Evolutionary conservation across 805 yeast species (phyloP), one percentile per base, ranked within the genome.

Genomic region (Yarrowia deformans): DNA sequence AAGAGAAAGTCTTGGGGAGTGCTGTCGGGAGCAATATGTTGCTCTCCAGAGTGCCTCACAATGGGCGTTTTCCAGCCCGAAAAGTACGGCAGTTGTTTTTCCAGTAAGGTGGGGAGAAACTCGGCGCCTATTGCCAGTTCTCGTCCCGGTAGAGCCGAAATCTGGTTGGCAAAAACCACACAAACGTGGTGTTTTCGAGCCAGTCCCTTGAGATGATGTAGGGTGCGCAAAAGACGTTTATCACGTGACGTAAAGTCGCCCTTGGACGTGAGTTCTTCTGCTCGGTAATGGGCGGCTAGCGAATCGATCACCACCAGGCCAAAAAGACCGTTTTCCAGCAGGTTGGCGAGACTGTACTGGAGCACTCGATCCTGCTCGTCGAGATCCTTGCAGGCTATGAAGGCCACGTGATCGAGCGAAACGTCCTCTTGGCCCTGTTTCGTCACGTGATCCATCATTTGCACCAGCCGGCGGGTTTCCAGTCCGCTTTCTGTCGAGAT

Each of bases 401-500:
- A 85, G 32, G 80, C 82, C 5, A 89, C 81, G 60, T 81, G 77
- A 13, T 78, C 76, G 18, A 77, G n/a, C 72, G 72, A 37, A 80
- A 76, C n/a, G 77, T 78, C 19, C 10, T 1, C 23, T 16, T 40
- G 39, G 10, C 48, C 46, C 10, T 3, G 37, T 12, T n/a, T 40
- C 5, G 9, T 40, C 16, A 29, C 56, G 9, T 46, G 39, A 13
- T 78, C 70, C 34, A 84, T 74, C 70, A 88, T 81, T 70, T 84
- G 84, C n/a, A 80, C 75, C 54, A 93, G 77, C 69, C 97, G 78
- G 58, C 82, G 81, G 0, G 95, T 89, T 70, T 90, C 90, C 39
- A 91, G 73, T 16, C 85, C 84, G 3, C 90, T 85, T 75, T 93
- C 98, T 0, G 97, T 93, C 0, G 92, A 85, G 0, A 93, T 86